Base-by-base conservation (phyloP, 768 basidiomycete genomes). In the Mycena vitilis region DNA sequence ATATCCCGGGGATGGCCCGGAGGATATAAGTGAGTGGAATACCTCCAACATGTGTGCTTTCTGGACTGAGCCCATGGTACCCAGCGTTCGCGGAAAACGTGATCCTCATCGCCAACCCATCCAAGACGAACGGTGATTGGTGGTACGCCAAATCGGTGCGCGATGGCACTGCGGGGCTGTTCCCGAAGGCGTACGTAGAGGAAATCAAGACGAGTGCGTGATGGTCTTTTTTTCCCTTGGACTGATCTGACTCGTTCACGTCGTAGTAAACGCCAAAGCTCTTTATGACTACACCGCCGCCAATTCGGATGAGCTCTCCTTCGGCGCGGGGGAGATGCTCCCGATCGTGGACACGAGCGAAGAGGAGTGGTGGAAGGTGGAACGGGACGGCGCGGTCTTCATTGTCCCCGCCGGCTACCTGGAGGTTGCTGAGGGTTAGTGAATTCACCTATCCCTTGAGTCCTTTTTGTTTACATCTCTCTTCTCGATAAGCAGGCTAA, bases 311-410 rank as follows among this genome's bases (percentile, higher is more conserved):
- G 96, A 98, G 76, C 83, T 96, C n/a, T 84, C 93, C 0, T 94
- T 98, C 76, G 80, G 80, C 9, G 95, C 95, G 80, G 95, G 94
- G 66, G 94, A 97, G 64, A 77, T 80, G 40, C 80, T 98, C 45
- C 83, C 84, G 10, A 89, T 99, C 70, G 86, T 98, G 65, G 98
- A 99, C 75, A 87, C 80, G 54, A 86, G 86, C 61, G 98, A 98
- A 72, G 85, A 82, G 60, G 93, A 94, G 74, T 99, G 98, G 98
- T 99, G 95, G 95, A 98, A 96, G 83, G 92, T 91, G 45, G 96
- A 98, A 81, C 87, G 88, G 75, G 89, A 87, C 55, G 97, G 97
- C 23, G 79, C 90, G 68, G 89, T 98, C 60, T 94, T 92, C 81
- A 90, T 96, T 75, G 95, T 96, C 5, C 98, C 98, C 60, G 95